Conservation (phyloP, 148 eudicot genomes). For the Pharnaceum exiguum region DNA sequence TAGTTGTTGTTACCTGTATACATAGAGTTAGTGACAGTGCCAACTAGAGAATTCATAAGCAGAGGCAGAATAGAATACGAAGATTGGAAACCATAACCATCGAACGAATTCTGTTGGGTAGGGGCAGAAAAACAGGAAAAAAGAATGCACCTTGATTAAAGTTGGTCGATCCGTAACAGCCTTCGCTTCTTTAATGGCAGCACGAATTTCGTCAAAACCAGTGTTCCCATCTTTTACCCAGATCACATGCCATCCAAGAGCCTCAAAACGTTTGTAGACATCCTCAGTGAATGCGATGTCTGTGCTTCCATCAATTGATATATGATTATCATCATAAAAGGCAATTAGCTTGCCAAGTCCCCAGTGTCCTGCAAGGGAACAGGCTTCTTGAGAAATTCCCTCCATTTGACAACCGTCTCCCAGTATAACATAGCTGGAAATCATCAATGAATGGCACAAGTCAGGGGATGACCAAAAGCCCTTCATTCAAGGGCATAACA, state of each 20-base stretch:
- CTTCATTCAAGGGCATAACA: background rate
- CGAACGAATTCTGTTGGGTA: background rate
- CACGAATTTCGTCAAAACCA: slow-evolving; percentile 93
- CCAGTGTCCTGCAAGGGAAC: slow-evolving; percentile 97
- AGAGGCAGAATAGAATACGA: background rate
- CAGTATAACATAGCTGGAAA: slow-evolving; percentile 57
- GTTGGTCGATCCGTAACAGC: slow-evolving; percentile 93
- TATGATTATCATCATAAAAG: slow-evolving; percentile 94
- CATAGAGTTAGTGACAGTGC: background rate
- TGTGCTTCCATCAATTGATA: slow-evolving; percentile 97
- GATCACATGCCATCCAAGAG: slow-evolving; percentile 97
- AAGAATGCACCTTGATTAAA: slow-evolving; percentile 65
- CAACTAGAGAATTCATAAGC: background rate
- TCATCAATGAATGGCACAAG: background rate
- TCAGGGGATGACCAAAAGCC: slow-evolving; percentile 7
- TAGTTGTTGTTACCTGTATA: slow-evolving; percentile 87
- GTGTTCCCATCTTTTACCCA: slow-evolving; percentile 99
- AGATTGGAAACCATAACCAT: background rate
- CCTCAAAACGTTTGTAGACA: slow-evolving; percentile 86
- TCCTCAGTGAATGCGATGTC: slow-evolving; percentile 94
- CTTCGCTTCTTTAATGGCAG: slow-evolving; percentile 97
- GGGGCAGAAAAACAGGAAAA: background rate
- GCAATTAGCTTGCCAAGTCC: slow-evolving; percentile 99
- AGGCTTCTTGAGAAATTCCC: slow-evolving; percentile 91
- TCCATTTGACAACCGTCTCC: slow-evolving; percentile 99